Evolutionary conservation across 345 rosid genomes (phyloP), one percentile per base, ranked within the genome.

Genomic region (Citrus glauca): DNA sequence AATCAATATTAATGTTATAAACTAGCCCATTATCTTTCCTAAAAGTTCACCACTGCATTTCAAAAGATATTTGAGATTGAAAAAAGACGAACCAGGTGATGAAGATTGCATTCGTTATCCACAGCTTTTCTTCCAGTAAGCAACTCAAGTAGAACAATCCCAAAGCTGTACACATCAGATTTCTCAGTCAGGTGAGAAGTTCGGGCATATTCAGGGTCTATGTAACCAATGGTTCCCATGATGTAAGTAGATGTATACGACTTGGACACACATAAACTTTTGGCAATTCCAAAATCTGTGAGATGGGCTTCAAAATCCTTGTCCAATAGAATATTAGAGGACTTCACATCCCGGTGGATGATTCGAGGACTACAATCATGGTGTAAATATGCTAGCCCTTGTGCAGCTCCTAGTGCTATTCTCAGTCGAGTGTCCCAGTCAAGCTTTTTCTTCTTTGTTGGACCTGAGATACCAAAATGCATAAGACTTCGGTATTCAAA

Each of bases 261-360:
- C 82, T 96, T 94, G 7, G 98, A 88, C 6, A 87, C 75, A 78
- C 98, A 94, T 30, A 96, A 76, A 81, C 87, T 88, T 87, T 94
- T 96, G 0, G 99, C 99, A 73, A 96, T 96, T 76, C 99, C 99
- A 33, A 96, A 96, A 86, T 96, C 99, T 28, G 99, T 94, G 81
- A 96, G 91, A 85, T 93, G 99, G 35, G 99, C 87, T 79, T 94
- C 99, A 4, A 86, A 88, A 79, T 94, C 98, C 73, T 88, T 92
- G 85, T 94, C 99, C 81, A 96, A 77, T 38, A 96, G 85, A 79
- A 96, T 94, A 82, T 96, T 96, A 0, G 97, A 92, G 0, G 99
- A 92, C 85, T 96, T 96, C 28, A 96, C 95, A 53, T 96, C 99
- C 80, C 99, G 86, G 82, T 96, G 99, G 69, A 96, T 90, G 82